Evolutionary conservation across 768 basidiomycete genomes (phyloP).

Genomic region (Suillus subaureus): DNA sequence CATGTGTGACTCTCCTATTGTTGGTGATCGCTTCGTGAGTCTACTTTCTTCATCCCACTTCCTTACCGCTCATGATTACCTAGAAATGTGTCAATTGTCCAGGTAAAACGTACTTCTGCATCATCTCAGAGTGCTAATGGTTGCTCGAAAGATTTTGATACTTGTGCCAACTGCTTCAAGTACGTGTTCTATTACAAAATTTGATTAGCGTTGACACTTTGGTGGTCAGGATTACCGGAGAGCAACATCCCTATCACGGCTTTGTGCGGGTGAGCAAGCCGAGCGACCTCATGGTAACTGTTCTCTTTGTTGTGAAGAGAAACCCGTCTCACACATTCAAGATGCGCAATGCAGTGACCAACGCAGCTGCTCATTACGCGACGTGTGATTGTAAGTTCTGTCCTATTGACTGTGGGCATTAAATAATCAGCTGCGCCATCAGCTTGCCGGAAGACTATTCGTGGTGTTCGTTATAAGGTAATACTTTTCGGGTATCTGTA

Average conservation of each 20-base stretch:
- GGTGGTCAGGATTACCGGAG: slow-evolving; percentile 53
- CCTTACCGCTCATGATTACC: slow-evolving; percentile 8
- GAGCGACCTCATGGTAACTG: slow-evolving; percentile 59
- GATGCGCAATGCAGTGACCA: slow-evolving; percentile 31
- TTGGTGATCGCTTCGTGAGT: slow-evolving; percentile 74
- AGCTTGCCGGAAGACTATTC: slow-evolving; percentile 54
- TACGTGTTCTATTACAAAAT: slow-evolving; percentile 27
- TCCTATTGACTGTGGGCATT: too few relatives aligned
- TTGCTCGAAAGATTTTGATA: slow-evolving; percentile 63
- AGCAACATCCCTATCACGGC: slow-evolving; percentile 76
- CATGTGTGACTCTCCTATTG: slow-evolving; percentile 71
- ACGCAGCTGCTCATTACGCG: slow-evolving; percentile 49
- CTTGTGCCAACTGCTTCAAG: slow-evolving; percentile 71
- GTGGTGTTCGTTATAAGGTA: slow-evolving; percentile 75
- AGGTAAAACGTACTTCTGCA: slow-evolving; percentile 20
- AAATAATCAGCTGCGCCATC: background rate
- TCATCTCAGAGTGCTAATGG: slow-evolving; percentile 10
- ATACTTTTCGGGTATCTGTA: background rate
- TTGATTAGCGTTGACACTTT: slow-evolving; percentile 7
- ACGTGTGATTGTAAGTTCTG: slow-evolving; percentile 53
- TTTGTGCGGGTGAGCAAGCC: slow-evolving; percentile 65
- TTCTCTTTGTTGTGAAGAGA: background rate
- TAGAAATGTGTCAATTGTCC: slow-evolving; percentile 83
- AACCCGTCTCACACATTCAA: slow-evolving; percentile 16
- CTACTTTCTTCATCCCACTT: background rate